phyloP scores from a whole-genome alignment of 495 filamentous ascomycete species.

The Podospora pseudoanserina region DNA sequence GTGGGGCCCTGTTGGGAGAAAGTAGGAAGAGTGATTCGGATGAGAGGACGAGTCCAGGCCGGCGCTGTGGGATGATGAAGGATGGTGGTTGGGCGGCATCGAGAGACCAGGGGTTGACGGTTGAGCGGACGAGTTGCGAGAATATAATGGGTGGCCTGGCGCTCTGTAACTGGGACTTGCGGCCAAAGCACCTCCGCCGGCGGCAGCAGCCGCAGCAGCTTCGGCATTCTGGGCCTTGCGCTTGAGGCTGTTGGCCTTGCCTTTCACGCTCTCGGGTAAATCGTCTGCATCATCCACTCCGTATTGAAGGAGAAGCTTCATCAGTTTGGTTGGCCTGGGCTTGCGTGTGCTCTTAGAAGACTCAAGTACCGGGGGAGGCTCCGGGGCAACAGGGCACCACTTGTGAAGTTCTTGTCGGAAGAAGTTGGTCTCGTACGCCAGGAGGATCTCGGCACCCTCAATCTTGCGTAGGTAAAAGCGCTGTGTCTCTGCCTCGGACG shows the following conservation, averaged over 20 bases:
- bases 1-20: slow-evolving; percentile 35
- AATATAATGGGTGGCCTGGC: slow-evolving; percentile 34
- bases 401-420: slow-evolving; percentile 95
- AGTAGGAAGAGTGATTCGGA: slow-evolving; percentile 23
- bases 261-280: slow-evolving; percentile 72
- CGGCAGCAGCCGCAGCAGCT: slow-evolving; percentile 34
- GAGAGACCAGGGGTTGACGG: slow-evolving; percentile 40
- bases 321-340: slow-evolving; percentile 93
- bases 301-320: slow-evolving; percentile 86
- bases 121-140: slow-evolving; percentile 36
- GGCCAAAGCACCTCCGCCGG: slow-evolving; percentile 20
- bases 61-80: slow-evolving; percentile 27
- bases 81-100: slow-evolving; percentile 30
- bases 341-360: slow-evolving; percentile 91
- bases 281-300: slow-evolving; percentile 86
- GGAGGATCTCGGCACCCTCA: slow-evolving; percentile 91
- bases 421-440: slow-evolving; percentile 93
- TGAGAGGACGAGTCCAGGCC: slow-evolving; percentile 31
- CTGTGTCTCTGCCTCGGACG: slow-evolving; percentile 80
- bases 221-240: slow-evolving; percentile 53
- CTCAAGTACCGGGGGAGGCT: slow-evolving; percentile 77
- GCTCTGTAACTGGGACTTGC: slow-evolving; percentile 38
- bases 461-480: slow-evolving; percentile 99
- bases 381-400: slow-evolving; percentile 88
- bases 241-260: slow-evolving; percentile 65